phyloP scores from a whole-genome alignment of 495 filamentous ascomycete species.

The Xylaria nigripes region DNA sequence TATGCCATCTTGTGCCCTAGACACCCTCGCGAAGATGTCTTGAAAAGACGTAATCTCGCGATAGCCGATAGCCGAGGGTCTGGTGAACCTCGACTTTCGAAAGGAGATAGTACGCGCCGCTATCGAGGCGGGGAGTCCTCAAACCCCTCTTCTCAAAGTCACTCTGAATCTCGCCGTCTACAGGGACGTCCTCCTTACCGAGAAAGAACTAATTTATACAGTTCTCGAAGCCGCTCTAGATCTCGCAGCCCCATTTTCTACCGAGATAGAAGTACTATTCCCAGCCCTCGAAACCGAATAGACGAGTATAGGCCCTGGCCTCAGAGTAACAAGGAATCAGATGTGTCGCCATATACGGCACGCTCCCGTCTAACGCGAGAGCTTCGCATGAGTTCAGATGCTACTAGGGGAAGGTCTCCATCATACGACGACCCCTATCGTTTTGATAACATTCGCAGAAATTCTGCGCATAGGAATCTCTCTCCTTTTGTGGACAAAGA shows the following conservation, averaged over 20 bases:
- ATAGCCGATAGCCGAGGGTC: background rate
- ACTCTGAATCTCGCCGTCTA: background rate
- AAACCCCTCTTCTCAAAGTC: background rate
- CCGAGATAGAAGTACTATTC: background rate
- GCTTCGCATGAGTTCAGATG: background rate
- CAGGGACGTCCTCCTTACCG: background rate
- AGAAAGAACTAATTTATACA: too few species aligned
- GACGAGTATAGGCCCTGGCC: background rate
- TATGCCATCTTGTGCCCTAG: slow-evolving; percentile 27
- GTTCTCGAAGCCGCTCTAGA: background rate
- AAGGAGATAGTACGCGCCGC: background rate
- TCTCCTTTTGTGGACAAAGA: background rate
- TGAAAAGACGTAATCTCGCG: slow-evolving; percentile 19
- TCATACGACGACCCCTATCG: slow-evolving; percentile 5
- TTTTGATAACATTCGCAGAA: background rate
- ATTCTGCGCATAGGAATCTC: background rate
- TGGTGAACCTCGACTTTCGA: background rate
- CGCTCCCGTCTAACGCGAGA: background rate
- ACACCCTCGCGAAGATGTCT: slow-evolving; percentile 22
- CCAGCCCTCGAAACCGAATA: background rate
- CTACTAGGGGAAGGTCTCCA: background rate
- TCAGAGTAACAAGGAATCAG: background rate
- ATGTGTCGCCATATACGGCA: slow-evolving; percentile 1
- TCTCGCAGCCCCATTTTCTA: background rate
- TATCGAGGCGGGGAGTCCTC: background rate